phyloP scores from a whole-genome alignment of 148 eudicot species.

The Amaranthus palmeri region DNA sequence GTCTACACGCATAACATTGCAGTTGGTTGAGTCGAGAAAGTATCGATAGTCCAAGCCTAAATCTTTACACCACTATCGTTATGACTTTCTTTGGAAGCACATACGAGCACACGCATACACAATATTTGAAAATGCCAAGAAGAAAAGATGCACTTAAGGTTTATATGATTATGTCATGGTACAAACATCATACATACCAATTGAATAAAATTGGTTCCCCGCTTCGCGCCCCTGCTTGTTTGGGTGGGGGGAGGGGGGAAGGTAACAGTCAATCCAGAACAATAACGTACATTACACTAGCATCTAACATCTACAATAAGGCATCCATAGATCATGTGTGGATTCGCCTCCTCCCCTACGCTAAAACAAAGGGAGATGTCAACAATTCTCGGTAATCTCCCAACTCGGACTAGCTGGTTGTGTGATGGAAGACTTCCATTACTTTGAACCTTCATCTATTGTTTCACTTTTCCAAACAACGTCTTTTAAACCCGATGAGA shows the following conservation, averaged over 20 bases:
- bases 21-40: no score
- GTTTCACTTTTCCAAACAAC: constrained; percentile 51
- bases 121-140: no score
- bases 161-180: no score
- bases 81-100: no score
- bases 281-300: not conserved
- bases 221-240: constrained; percentile 16
- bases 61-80: not conserved
- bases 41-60: not conserved
- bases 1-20: no score
- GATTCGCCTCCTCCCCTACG: not conserved
- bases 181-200: not conserved
- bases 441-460: constrained; percentile 24
- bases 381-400: not conserved
- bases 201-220: constrained; percentile 10
- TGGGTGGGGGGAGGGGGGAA: constrained; percentile 10
- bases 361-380: not conserved
- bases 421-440: not conserved
- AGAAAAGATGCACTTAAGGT: no score
- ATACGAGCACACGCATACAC: no score
- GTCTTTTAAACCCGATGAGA: constrained; percentile 72
- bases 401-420: not conserved
- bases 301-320: not conserved
- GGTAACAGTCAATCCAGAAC: constrained; percentile 1
- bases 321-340: constrained; percentile 6